Percentiles rank a stretch among this genome's conserved stretches.
Conservation (phyloP, 352 stramenopile species). For the Phytophthora colocasiae region DNA sequence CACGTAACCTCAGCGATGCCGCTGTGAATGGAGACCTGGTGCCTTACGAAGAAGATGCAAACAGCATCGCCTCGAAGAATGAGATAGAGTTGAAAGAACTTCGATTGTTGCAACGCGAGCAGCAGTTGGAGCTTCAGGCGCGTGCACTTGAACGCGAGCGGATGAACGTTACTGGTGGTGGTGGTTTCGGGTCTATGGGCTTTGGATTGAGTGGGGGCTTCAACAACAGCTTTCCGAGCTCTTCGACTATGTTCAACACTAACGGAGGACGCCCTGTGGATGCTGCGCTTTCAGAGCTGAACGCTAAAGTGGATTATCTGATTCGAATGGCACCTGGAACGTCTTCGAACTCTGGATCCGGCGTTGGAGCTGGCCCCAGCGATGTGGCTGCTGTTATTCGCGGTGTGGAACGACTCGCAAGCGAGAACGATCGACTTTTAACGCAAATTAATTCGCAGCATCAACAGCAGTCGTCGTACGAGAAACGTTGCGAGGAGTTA, state of each 20-base stretch:
- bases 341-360: slow-evolving; percentile 23
- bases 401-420: slow-evolving; percentile 74
- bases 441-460: slow-evolving; percentile 83
- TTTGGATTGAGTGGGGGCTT: slow-evolving; percentile 26
- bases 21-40: slow-evolving; percentile 55
- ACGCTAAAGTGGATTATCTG: slow-evolving; percentile 82
- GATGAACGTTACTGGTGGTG: slow-evolving; percentile 28
- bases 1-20: slow-evolving; percentile 16
- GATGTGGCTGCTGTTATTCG: slow-evolving; percentile 71
- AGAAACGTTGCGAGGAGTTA: slow-evolving; percentile 75
- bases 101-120: slow-evolving; percentile 55
- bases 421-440: slow-evolving; percentile 78
- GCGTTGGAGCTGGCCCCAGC: slow-evolving; percentile 42
- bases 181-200: slow-evolving; percentile 36
- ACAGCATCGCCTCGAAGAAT: slow-evolving; percentile 37
- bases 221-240: slow-evolving; percentile 35
- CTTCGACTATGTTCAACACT: slow-evolving; percentile 36
- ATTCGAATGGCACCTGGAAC: slow-evolving; percentile 63
- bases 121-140: slow-evolving; percentile 60
- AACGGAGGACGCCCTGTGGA: slow-evolving; percentile 55
- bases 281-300: slow-evolving; percentile 60
- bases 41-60: slow-evolving; percentile 50
- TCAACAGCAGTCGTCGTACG: slow-evolving; percentile 74
- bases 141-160: slow-evolving; percentile 51
- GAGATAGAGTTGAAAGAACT: slow-evolving; percentile 69